phyloP scores from a whole-genome alignment of 495 filamentous ascomycete species.

The Bacidia gigantensis region DNA sequence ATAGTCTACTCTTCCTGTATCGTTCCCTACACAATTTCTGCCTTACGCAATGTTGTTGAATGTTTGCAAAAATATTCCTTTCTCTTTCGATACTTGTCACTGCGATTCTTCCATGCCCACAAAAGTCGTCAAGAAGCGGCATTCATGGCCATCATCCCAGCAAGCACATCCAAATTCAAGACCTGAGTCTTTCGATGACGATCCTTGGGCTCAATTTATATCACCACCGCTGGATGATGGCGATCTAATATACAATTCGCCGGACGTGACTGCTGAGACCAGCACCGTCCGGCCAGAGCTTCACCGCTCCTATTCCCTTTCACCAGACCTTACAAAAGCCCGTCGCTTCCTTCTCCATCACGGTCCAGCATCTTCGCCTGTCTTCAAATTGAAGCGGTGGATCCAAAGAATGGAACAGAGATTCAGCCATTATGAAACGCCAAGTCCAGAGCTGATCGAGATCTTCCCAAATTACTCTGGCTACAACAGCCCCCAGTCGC shows the following conservation, averaged over 20 bases:
- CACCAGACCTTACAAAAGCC: conserved; percentile 9
- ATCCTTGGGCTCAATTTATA: conserved; percentile 29
- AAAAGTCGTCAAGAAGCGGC: conserved; percentile 1
- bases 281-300: neutral
- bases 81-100: neutral
- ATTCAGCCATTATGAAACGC: conserved; percentile 3
- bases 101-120: neutral
- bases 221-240: conserved; percentile 25
- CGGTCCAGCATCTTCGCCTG: conserved; percentile 5
- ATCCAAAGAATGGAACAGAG: conserved; percentile 16
- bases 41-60: neutral
- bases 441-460: conserved; percentile 13
- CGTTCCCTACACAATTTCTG: no score
- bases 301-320: conserved; percentile 17
- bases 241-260: conserved; percentile 19
- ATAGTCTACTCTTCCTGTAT: no score
- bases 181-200: conserved; percentile 21
- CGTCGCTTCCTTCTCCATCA: conserved; percentile 1
- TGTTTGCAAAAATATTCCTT: neutral
- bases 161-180: neutral
- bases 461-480: conserved; percentile 18
- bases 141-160: conserved; percentile 24
- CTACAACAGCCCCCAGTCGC: neutral
- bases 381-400: conserved; percentile 15
- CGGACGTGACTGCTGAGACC: conserved; percentile 22